phyloP scores from a whole-genome alignment of 768 basidiomycete genomes.

The Serendipita sp. region DNA sequence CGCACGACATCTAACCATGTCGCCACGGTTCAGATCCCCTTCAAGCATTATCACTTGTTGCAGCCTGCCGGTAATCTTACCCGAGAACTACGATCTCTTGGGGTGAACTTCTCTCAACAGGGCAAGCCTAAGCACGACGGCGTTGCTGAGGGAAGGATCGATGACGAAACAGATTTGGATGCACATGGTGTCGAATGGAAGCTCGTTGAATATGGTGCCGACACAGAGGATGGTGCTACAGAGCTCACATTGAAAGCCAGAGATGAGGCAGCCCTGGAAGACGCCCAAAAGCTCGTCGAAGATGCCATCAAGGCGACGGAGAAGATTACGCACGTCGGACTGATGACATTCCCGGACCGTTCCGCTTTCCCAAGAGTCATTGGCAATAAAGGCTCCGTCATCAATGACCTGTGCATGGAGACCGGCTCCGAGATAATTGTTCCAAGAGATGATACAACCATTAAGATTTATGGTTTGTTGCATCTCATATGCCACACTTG shows the following conservation, averaged over 20 bases:
- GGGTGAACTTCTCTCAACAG: conserved; percentile 71
- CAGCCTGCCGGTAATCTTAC: conserved; percentile 81
- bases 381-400: conserved; percentile 54
- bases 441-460: neutral
- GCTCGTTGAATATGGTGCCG: conserved; percentile 58
- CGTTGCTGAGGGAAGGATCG: conserved; percentile 56
- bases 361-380: conserved; percentile 85
- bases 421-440: neutral
- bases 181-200: conserved; percentile 49
- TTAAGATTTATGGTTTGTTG: conserved; percentile 2
- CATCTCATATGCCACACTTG: neutral
- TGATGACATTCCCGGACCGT: conserved; percentile 68
- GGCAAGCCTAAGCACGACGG: conserved; percentile 20
- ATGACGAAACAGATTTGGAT: conserved; percentile 42
- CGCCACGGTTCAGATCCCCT: conserved; percentile 49
- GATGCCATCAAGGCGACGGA: conserved; percentile 59
- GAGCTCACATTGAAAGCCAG: conserved; percentile 73
- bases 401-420: neutral
- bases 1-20: conserved; percentile 28
- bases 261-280: conserved; percentile 60
- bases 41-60: conserved; percentile 75
- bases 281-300: conserved; percentile 47
- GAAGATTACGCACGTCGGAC: conserved; percentile 62
- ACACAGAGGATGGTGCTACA: conserved; percentile 67
- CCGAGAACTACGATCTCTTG: conserved; percentile 63